Base-by-base conservation (phyloP, 2,329 filamentous ascomycete species). In the Pseudogymnoascus sp. region DNA sequence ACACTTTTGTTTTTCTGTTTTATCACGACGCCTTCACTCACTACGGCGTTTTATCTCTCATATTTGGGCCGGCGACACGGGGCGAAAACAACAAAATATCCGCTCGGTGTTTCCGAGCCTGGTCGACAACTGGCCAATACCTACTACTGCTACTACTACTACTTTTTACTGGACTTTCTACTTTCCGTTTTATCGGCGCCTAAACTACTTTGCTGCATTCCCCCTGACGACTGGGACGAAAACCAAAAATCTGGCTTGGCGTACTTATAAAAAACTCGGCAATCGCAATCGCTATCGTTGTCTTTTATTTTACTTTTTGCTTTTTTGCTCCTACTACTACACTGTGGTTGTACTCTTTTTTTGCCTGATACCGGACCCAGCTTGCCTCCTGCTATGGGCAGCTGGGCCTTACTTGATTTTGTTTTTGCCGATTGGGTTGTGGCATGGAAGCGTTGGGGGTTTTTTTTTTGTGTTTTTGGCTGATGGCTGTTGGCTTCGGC, bases 21-120 rank as follows among this genome's bases (percentile, higher is more conserved):
- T 39, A 15, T 61, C 18, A 50, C 9, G n/a, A 50, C 43, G 22
- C 43, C 43, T 30, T 50, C 43, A 30, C 22, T 50, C 43, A 30
- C 43, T 50, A 30, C n/a, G 43, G 43, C 43, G 43, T 50, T 50
- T 50, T 50, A 25, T 50, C 39, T 41, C 43, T 50, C 43, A 50
- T 50, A 15, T 50, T 50, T 30, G 43, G 43, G 43, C 25, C 43
- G 25, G 22, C 14, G n/a, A 4, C 43, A 50, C 43, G 5, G 25
- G n/a, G 25, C 25, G 25, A 30, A 11, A 50, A 12, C 2, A 30
- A 15, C n/a, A 43, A 50, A 15, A 6, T 30, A 6, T 50, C 25
- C 43, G 43, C 43, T 50, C n/a, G 4, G 25, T 47, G 41, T 28
- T 30, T 50, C 4, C 22, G 43, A 50, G 43, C 43, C n/a, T 18